phyloP scores from a whole-genome alignment of 2,329 filamentous ascomycete genomes.

The Diaporthe helianthi region DNA sequence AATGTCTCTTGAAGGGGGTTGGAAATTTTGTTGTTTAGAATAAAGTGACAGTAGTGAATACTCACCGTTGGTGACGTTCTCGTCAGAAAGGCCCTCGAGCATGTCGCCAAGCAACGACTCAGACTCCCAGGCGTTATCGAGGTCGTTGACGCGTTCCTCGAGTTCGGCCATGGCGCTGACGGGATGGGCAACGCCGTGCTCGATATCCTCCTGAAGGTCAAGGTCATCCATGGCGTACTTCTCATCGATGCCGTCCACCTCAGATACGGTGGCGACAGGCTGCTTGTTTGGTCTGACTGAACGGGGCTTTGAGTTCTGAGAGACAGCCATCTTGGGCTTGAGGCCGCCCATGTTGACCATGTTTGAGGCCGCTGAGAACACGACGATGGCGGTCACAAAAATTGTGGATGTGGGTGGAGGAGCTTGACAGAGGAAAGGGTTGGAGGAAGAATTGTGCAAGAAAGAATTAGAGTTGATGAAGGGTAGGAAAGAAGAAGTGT shows the following conservation, averaged over 20 bases:
- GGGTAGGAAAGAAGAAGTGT: neutral
- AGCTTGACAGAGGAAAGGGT: neutral
- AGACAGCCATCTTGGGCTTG: slow-evolving; percentile 10
- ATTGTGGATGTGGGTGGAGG: neutral
- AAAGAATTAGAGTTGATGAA: neutral
- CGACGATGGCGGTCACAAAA: neutral
- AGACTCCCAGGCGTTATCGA: slow-evolving; percentile 66
- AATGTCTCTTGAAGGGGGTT: slow-evolving; percentile 18
- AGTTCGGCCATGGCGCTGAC: slow-evolving; percentile 47
- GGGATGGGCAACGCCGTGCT: slow-evolving; percentile 35
- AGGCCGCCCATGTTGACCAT: slow-evolving; percentile 1
- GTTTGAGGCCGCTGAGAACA: neutral
- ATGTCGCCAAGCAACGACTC: slow-evolving; percentile 70
- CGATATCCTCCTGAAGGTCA: slow-evolving; percentile 34
- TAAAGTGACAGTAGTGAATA: slow-evolving; percentile 28
- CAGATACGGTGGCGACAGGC: slow-evolving; percentile 24
- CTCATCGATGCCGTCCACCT: slow-evolving; percentile 32
- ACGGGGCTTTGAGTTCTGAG: neutral
- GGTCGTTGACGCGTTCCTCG: slow-evolving; percentile 59
- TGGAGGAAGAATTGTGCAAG: neutral
- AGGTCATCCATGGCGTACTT: slow-evolving; percentile 29
- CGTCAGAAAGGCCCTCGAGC: slow-evolving; percentile 64
- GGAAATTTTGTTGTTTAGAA: slow-evolving; percentile 25
- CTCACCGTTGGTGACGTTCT: slow-evolving; percentile 55
- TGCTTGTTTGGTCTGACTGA: slow-evolving; percentile 15